Base-by-base conservation (phyloP, 2,329 filamentous ascomycete species). In the Aspergillus ochraceus region DNA sequence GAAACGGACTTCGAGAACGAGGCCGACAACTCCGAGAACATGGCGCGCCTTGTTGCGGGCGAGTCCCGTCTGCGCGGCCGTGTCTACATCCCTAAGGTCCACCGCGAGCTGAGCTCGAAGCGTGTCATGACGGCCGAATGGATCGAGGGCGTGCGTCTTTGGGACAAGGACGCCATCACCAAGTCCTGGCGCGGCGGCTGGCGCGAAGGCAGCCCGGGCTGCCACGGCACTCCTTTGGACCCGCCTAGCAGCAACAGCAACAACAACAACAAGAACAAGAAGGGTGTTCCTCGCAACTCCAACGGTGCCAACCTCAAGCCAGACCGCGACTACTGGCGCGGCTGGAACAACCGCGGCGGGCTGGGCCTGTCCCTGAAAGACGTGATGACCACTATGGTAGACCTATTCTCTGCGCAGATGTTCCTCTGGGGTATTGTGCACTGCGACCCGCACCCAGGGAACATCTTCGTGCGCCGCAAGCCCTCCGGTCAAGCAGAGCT, bases 1-100 rank as follows among this genome's bases (percentile, higher is more conserved):
- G 95, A 99, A 78, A 97, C 94, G 24, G 94, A 99, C 74, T 99
- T 99, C 68, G 81, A 90, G 66, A 94, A 95, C 70, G 95, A 99
- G 78, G 93, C 94, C 5, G 82, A 88, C 67, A 99, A 99, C 74
- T 89, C 91, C 1, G 89, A 92, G 71, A 86, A 85, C 61, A 97
- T 98, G 92, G 86, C 90, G 32, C 74, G 83, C 19, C 83, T 97
- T 4, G 88, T 98, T 52, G 84, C 86, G 49, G 81, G 82, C 20
- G 95, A 98, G 74, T 87, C 90, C 22, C 83, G 89, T 26, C 81
- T 99, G 39, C 86, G 87, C 24, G 88, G 87, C 50, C 84, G 92
- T 32, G 93, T 98, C 2, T 97, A 98, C 73, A 88, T 99, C 8
- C 95, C 95, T 0, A 84, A 87, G 45, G 88, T 96, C 10, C 94